Evolutionary conservation across 2,329 filamentous ascomycete species (phyloP).

Genomic region (Aspergillus novofumigatus): DNA sequence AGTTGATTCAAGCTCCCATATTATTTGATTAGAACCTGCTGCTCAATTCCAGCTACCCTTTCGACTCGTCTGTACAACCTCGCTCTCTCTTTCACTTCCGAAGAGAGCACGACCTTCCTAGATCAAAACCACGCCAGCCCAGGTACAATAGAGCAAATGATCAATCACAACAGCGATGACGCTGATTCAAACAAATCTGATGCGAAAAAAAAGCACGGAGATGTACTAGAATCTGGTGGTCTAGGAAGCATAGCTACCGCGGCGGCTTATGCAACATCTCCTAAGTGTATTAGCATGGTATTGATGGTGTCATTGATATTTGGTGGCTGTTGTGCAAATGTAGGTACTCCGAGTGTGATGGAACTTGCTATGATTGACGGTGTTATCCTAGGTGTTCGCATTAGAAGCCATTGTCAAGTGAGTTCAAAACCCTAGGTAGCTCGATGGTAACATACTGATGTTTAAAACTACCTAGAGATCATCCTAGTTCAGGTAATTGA

Average conservation of each 20-base stretch:
- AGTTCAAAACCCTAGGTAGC: conserved; percentile 34
- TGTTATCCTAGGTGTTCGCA: conserved; percentile 70
- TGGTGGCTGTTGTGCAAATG: conserved; percentile 92
- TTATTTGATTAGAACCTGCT: background rate
- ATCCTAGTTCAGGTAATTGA: conserved; percentile 71
- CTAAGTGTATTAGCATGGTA: conserved; percentile 59
- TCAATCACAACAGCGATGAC: conserved; percentile 1
- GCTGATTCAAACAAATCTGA: background rate
- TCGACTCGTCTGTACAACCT: background rate
- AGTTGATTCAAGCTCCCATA: background rate
- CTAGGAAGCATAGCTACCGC: conserved; percentile 22
- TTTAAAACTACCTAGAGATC: conserved; percentile 56
- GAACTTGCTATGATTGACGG: conserved; percentile 20
- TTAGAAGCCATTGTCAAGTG: conserved; percentile 93
- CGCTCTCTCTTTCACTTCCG: background rate
- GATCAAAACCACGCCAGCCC: background rate
- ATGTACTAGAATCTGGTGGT: background rate
- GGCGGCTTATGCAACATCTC: conserved; percentile 39
- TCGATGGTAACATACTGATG: conserved; percentile 9
- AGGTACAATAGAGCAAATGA: background rate
- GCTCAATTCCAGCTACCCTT: background rate
- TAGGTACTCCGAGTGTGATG: conserved; percentile 41
- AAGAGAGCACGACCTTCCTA: background rate
- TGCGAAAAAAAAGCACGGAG: background rate
- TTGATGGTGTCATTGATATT: conserved; percentile 83